A percentile compares a stretch with the other conserved stretches of the same genome.
Conservation (phyloP, 768 basidiomycete species). For the Daedaleopsis nitida region DNA sequence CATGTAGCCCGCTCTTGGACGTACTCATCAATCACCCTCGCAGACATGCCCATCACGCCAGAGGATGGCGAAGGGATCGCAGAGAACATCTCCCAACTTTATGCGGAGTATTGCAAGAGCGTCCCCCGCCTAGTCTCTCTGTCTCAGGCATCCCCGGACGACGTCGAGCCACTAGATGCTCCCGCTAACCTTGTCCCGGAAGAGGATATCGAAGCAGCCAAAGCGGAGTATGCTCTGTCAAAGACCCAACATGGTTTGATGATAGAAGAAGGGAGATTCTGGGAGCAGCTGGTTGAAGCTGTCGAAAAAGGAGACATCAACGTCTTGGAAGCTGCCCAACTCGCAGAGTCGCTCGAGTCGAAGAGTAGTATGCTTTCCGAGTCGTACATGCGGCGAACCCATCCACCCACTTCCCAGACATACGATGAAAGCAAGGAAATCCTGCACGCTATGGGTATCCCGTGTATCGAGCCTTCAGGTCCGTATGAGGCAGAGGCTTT, state of each 20-base stretch:
- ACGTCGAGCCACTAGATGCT: background rate
- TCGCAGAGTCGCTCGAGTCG: slow-evolving; percentile 37
- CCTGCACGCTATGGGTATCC: slow-evolving; percentile 79
- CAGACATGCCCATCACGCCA: background rate
- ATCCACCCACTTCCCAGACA: slow-evolving; percentile 61
- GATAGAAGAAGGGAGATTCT: slow-evolving; percentile 61
- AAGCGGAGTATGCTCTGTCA: slow-evolving; percentile 53
- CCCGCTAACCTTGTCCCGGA: background rate
- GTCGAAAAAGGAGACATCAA: slow-evolving; percentile 15
- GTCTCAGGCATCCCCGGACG: background rate
- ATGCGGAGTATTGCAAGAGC: slow-evolving; percentile 33
- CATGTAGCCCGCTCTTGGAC: background rate
- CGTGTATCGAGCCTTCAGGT: slow-evolving; percentile 66
- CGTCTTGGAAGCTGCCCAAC: slow-evolving; percentile 18
- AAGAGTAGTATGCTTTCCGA: slow-evolving; percentile 59
- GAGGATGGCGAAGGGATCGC: background rate
- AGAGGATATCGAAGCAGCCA: slow-evolving; percentile 36
- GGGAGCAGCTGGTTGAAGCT: slow-evolving; percentile 44
- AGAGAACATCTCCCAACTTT: slow-evolving; percentile 43
- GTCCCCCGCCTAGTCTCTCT: slow-evolving; percentile 20
- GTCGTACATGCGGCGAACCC: slow-evolving; percentile 65
- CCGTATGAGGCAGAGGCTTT: slow-evolving; percentile 86
- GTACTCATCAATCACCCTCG: background rate
- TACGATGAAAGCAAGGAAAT: slow-evolving; percentile 74
- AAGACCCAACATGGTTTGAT: slow-evolving; percentile 63